Percentiles rank a stretch among this genome's conserved stretches.
Conservation (phyloP, 2,329 filamentous ascomycete genomes). For the Chrysosporium keratinophilum region DNA sequence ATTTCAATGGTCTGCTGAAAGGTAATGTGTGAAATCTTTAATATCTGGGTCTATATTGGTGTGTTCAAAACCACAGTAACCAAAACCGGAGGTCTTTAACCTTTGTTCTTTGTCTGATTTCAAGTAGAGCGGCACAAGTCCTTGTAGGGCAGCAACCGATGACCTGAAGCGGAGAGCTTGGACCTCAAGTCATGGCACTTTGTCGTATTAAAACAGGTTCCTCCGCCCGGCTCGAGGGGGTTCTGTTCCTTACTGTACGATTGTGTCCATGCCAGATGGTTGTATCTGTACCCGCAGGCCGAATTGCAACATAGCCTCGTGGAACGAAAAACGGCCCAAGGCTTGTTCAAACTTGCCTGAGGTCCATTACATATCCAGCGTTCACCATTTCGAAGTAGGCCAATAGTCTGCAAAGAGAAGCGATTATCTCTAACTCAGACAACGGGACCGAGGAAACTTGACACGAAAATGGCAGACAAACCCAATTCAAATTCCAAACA, state of each 20-base stretch:
- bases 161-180: background rate
- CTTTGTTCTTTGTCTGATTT: slow-evolving; percentile 7
- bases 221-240: background rate
- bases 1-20: too few species aligned
- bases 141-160: slow-evolving; percentile 1
- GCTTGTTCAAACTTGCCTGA: too few species aligned
- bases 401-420: background rate
- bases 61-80: background rate
- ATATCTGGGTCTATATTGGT: background rate
- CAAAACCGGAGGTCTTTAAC: background rate
- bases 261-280: background rate
- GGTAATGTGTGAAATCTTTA: too few species aligned
- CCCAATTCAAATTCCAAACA: background rate
- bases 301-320: too few species aligned
- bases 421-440: too few species aligned
- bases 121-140: slow-evolving; percentile 1
- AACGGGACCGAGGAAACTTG: background rate
- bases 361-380: too few species aligned
- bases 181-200: background rate
- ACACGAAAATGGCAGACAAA: background rate
- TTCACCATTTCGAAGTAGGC: background rate
- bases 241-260: background rate
- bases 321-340: too few species aligned
- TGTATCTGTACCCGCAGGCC: background rate
- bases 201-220: background rate